Percentiles rank a stretch among this genome's conserved stretches.
Conservation (phyloP, 441 rosid genomes). For the Brassica balearica region DNA sequence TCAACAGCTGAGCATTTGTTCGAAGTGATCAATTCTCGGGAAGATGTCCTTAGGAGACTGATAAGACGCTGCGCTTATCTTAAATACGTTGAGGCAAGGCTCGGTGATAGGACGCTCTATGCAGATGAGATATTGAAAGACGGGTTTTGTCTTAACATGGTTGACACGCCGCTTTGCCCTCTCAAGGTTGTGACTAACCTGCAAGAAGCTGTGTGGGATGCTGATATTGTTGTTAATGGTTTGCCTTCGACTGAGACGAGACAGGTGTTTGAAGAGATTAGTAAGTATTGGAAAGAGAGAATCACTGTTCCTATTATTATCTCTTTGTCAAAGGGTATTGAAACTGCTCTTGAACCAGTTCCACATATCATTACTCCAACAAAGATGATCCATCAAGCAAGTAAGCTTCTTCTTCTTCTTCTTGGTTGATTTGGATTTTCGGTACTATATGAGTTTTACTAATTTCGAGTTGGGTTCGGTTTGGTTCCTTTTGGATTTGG, state of each 20-base stretch:
- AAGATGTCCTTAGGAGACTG: conserved; percentile 94
- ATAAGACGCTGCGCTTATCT: conserved; percentile 95
- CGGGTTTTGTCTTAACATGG: conserved; percentile 97
- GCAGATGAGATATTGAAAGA: conserved; percentile 98
- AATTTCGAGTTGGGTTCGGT: too few species aligned
- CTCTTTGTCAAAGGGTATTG: conserved; percentile 91
- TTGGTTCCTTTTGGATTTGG: too few species aligned
- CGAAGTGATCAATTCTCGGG: conserved; percentile 94
- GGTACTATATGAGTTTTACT: too few species aligned
- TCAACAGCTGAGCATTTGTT: conserved; percentile 87
- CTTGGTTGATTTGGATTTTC: too few species aligned
- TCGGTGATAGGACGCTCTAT: conserved; percentile 84
- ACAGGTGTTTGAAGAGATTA: conserved; percentile 88
- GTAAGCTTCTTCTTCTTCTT: conserved; percentile 53
- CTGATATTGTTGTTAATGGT: conserved; percentile 96
- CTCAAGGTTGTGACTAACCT: conserved; percentile 93
- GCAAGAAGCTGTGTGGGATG: conserved; percentile 99
- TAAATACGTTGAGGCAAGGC: conserved; percentile 94
- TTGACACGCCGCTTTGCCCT: conserved; percentile 92
- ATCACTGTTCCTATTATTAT: conserved; percentile 74
- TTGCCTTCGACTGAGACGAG: conserved; percentile 92
- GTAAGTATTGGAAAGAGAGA: conserved; percentile 89
- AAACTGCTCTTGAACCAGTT: conserved; percentile 79
- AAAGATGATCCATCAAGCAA: conserved; percentile 88
- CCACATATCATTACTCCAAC: conserved; percentile 96